Evolutionary conservation across 2,329 filamentous ascomycete species (phyloP).

Genomic region (Sodiomyces alkalinus): DNA sequence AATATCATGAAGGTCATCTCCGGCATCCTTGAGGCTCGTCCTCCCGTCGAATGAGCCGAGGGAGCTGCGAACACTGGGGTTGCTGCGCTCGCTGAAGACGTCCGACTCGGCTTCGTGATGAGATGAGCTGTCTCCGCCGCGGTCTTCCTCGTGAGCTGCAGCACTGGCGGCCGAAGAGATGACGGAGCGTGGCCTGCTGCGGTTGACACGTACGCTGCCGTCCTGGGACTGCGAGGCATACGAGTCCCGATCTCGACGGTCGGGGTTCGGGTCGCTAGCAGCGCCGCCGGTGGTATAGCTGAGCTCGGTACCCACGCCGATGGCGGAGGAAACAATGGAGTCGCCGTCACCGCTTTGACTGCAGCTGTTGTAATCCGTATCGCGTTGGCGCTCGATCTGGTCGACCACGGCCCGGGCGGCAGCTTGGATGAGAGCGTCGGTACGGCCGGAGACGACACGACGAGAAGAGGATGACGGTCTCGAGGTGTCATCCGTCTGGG

Average conservation of each 20-base stretch:
- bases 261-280: conserved; percentile 12
- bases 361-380: too few species aligned
- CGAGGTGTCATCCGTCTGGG: background rate
- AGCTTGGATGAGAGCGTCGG: conserved; percentile 37
- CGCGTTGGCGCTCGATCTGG: conserved; percentile 23
- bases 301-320: conserved; percentile 14
- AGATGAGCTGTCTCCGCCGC: conserved; percentile 29
- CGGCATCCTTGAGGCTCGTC: too few species aligned
- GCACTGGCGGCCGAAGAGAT: background rate
- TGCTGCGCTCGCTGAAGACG: conserved; percentile 43
- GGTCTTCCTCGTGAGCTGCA: conserved; percentile 9
- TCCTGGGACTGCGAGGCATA: conserved; percentile 3
- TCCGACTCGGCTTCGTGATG: conserved; percentile 38
- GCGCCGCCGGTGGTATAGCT: conserved; percentile 13
- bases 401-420: conserved; percentile 35
- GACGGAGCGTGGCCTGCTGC: conserved; percentile 3
- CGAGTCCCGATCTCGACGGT: conserved; percentile 2
- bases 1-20: too few species aligned
- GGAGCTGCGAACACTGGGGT: conserved; percentile 40
- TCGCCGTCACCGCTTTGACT: conserved; percentile 9
- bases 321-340: conserved; percentile 16
- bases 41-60: conserved; percentile 30
- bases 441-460: conserved; percentile 26
- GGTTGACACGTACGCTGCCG: conserved; percentile 1
- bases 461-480: conserved; percentile 10